Base-by-base conservation (phyloP, 192 early-diverging fungal genomes). In the Mortierella alpina region DNA sequence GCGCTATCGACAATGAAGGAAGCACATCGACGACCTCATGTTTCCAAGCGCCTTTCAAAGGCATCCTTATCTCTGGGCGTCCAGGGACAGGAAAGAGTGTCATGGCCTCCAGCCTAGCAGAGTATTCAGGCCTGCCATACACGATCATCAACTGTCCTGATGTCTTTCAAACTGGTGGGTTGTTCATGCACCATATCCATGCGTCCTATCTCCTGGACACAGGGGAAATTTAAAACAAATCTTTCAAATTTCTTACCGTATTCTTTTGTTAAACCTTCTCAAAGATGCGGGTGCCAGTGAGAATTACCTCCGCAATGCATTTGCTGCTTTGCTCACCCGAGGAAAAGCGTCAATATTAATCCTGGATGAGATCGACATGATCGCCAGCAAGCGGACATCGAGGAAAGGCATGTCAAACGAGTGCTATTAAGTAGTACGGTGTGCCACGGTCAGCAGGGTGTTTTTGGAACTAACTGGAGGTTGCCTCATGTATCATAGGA, bases 231-330 rank as follows among this genome's bases (percentile, higher is more conserved):
- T n/a, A n/a, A 5, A 9, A 55, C 53, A 4, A n/a, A 3, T 31
- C 1, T 31, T 31, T 31, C 31, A 31, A 20, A 31, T 31, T 31
- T 31, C 31, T 31, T 31, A 31, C 31, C 31, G 1, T 31, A 31
- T 31, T 31, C 31, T 31, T 31, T 31, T 31, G 31, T 31, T 3
- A 31, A 31, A 31, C 3, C 31, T 31, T 31, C 31, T 31, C 31
- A 31, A 31, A 90, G 88, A 88, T 70, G 87, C 88, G 69, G 88
- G 88, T 12, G 84, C 83, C 20, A 85, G 84, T 75, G 84, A 92
- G 68, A 78, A 71, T 60, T 81, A 84, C 66, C 75, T 90, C 56
- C 66, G 63, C 47, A 60, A 20, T 44, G 67, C 85, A 12, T 87
- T 88, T 70, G 67, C 42, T n/a, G 70, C 70, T 31, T 46, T 77